Conservation (phyloP, 1,284 basidiomycete species). For the Puccinia hordei region DNA sequence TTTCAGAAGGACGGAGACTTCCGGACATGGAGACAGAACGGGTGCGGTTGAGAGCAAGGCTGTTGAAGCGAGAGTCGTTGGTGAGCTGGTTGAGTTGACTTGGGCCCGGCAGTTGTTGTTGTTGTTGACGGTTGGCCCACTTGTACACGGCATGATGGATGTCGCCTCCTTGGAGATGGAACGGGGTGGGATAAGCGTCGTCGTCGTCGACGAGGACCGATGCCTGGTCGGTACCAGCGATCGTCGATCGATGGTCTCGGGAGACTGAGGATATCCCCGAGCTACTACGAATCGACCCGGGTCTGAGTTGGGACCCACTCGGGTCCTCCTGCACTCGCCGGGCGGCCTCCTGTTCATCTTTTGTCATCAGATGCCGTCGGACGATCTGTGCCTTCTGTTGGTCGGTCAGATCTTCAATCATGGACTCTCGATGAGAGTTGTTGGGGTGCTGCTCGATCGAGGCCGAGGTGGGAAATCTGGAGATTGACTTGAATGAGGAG, state of each 20-base stretch:
- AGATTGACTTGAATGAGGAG: constrained; percentile 29
- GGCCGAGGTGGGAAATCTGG: not conserved
- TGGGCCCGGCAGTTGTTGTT: not conserved
- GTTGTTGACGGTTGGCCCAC: constrained; percentile 53
- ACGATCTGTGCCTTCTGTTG: constrained; percentile 34
- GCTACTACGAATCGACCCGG: not conserved
- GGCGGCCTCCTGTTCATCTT: constrained; percentile 43
- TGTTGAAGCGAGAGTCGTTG: not conserved
- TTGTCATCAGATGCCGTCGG: constrained; percentile 40
- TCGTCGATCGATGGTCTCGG: not conserved
- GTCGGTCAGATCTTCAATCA: constrained; percentile 31
- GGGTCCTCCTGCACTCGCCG: not conserved
- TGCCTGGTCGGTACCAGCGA: not conserved
- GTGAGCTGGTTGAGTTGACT: not conserved
- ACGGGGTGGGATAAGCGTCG: constrained; percentile 54
- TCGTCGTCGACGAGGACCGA: constrained; percentile 1
- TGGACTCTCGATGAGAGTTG: constrained; percentile 7
- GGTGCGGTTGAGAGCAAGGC: constrained; percentile 27
- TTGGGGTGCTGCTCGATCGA: not conserved
- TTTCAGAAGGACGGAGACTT: constrained; percentile 14
- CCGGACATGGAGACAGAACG: constrained; percentile 44
- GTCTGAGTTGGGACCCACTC: not conserved
- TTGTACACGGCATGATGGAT: constrained; percentile 55
- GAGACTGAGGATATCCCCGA: not conserved
- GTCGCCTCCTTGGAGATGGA: constrained; percentile 55